A percentile compares a stretch with the other conserved stretches of the same genome.
Conservation (phyloP, 2,329 filamentous ascomycete species). For the Magnaporthiopsis rhizophila region DNA sequence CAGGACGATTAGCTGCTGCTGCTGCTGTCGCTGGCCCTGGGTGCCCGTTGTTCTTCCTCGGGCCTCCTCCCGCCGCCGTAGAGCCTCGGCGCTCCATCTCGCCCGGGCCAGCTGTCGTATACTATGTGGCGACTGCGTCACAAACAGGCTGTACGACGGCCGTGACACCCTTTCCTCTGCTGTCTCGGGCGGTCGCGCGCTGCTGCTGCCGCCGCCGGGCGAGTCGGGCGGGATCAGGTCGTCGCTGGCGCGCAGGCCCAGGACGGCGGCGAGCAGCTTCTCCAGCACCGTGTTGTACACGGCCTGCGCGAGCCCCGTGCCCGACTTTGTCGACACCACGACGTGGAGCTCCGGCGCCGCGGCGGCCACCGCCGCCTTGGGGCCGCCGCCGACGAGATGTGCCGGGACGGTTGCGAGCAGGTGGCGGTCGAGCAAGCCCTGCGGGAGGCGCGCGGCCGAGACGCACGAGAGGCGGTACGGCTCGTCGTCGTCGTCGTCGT, state of each 20-base stretch:
- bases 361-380: constrained; percentile 7
- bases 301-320: constrained; percentile 45
- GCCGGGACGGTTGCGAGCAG: constrained; percentile 29
- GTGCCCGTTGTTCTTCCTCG: not conserved
- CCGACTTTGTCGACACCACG: constrained; percentile 60
- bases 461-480: constrained; percentile 14
- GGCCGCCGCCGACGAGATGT: constrained; percentile 1
- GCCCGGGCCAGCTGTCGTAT: constrained; percentile 53
- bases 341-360: constrained; percentile 42
- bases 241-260: constrained; percentile 28
- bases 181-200: not conserved
- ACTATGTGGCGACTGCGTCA: constrained; percentile 55
- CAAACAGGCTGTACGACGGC: constrained; percentile 41
- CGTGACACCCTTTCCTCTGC: too few relatives aligned
- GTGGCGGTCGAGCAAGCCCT: constrained; percentile 27
- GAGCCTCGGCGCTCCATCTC: constrained; percentile 17
- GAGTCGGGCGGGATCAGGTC: not conserved
- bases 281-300: constrained; percentile 50
- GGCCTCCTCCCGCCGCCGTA: constrained; percentile 15
- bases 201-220: not conserved
- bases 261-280: constrained; percentile 39
- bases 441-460: constrained; percentile 23
- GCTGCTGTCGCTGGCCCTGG: constrained; percentile 4
- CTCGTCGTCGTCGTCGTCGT: not conserved
- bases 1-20: constrained; percentile 58